These are phyloP conservation scores for Macrocystidia cucumis DNA, from an alignment of 1,284 basidiomycete species.

Conservation along the genomic window DNA sequence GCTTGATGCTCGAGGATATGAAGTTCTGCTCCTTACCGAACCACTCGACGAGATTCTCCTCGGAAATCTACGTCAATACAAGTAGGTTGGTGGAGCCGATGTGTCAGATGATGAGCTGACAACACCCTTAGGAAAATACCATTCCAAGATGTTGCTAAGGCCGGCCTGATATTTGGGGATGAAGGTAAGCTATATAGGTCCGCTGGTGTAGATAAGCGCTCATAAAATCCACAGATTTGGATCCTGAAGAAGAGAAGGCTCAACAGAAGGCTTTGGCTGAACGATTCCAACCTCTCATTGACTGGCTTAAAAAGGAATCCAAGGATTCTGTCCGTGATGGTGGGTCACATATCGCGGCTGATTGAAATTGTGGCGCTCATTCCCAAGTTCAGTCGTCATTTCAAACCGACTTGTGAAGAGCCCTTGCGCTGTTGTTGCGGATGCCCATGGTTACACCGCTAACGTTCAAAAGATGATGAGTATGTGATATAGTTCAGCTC, in stretches of 20 bases:
- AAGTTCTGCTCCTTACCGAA: constrained; percentile 82
- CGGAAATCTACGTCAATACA: constrained; percentile 67
- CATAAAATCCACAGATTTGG: constrained; percentile 32
- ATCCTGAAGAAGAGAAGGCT: constrained; percentile 65
- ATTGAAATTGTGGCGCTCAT: constrained; percentile 2
- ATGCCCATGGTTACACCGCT: constrained; percentile 80
- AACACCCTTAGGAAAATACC: constrained; percentile 51
- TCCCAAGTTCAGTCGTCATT: constrained; percentile 57
- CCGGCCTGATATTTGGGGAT: constrained; percentile 87
- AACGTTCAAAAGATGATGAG: constrained; percentile 85
- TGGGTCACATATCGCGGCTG: constrained; percentile 24
- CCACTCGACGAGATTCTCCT: constrained; percentile 88
- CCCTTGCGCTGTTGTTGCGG: constrained; percentile 88
- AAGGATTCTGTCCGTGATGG: constrained; percentile 74
- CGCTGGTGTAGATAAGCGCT: too few species aligned
- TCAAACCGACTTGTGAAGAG: constrained; percentile 89
- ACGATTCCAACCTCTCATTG: constrained; percentile 69
- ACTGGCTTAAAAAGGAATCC: constrained; percentile 73
- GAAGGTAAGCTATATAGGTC: constrained; percentile 42
- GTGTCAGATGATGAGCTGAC: constrained; percentile 4
- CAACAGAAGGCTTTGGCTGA: constrained; percentile 55
- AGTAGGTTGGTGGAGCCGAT: constrained; percentile 40
- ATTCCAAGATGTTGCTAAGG: constrained; percentile 92
- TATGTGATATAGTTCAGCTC: too few species aligned
- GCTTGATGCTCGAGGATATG: constrained; percentile 87